These are phyloP conservation scores for Colletotrichum noveboracense DNA, from an alignment of 2,329 filamentous ascomycete species.

Conservation along the genomic window DNA sequence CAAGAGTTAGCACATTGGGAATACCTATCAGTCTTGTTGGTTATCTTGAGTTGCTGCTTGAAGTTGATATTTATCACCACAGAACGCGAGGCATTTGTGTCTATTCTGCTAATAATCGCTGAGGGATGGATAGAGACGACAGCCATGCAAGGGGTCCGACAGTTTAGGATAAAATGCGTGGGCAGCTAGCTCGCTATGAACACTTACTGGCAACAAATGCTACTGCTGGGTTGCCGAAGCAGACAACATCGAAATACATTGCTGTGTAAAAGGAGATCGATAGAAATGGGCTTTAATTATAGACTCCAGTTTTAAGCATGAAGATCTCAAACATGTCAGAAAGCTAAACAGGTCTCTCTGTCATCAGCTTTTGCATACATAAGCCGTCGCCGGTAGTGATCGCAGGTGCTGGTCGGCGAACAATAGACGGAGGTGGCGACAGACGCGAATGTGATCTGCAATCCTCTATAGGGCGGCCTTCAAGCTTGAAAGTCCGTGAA, in stretches of 20 bases:
- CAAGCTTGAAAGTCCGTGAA: no score
- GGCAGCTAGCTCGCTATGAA: neutral
- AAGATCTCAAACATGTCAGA: no score
- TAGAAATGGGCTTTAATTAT: accelerated
- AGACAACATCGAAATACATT: accelerated
- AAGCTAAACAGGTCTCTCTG: no score
- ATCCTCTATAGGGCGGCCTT: no score
- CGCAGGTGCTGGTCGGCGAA: no score
- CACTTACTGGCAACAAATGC: neutral
- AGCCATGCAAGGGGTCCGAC: neutral
- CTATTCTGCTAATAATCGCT: neutral
- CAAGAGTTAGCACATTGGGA: no score
- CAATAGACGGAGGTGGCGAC: no score
- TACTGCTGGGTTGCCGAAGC: neutral
- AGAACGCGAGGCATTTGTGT: neutral
- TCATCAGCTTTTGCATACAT: no score
- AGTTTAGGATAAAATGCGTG: accelerated
- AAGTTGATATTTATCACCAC: neutral
- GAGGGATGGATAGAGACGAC: accelerated
- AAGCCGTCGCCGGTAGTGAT: no score
- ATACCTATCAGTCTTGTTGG: no score
- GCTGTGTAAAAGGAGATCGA: neutral
- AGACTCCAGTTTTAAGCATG: accelerated
- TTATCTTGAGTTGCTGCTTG: no score
- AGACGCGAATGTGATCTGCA: no score